These are phyloP conservation scores for Epithele typhae DNA, from an alignment of 768 basidiomycete species.

Conservation along the genomic window DNA sequence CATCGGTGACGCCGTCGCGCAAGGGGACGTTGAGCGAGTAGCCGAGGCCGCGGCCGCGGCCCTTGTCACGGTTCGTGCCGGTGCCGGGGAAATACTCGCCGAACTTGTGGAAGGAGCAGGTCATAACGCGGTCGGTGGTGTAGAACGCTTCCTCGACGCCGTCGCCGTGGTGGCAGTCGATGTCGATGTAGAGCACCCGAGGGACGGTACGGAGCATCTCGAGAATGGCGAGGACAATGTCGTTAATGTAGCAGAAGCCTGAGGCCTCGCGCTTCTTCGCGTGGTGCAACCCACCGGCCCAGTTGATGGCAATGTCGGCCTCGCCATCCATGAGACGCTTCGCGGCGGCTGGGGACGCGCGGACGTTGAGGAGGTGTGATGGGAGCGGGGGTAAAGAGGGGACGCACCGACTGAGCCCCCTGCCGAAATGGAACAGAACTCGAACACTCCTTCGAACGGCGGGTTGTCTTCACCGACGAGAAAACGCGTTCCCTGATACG, in stretches of 20 bases:
- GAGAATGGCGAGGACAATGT: constrained; percentile 91
- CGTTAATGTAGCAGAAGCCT: constrained; percentile 99
- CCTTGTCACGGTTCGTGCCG: constrained; percentile 81
- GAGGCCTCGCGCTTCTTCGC: constrained; percentile 98
- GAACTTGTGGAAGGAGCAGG: constrained; percentile 95
- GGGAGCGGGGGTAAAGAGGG: not conserved
- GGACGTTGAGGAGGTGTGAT: not conserved
- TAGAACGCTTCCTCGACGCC: constrained; percentile 99
- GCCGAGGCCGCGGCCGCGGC: constrained; percentile 76
- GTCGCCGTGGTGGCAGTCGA: constrained; percentile 98
- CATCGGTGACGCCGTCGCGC: constrained; percentile 92
- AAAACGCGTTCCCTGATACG: constrained; percentile 77
- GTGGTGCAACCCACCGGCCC: constrained; percentile 98
- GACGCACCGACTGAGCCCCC: constrained; percentile 86
- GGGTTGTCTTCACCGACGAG: constrained; percentile 90
- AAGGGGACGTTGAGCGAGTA: constrained; percentile 93
- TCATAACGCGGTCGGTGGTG: constrained; percentile 96
- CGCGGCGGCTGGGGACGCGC: constrained; percentile 59
- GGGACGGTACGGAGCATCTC: constrained; percentile 81
- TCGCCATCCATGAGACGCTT: constrained; percentile 74
- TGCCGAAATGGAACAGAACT: constrained; percentile 95
- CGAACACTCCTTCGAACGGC: constrained; percentile 92
- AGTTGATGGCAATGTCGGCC: constrained; percentile 85
- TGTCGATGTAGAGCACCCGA: constrained; percentile 95
- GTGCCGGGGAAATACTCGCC: constrained; percentile 95